A percentile compares a stretch with the other conserved stretches of the same genome.
Conservation (phyloP, 441 rosid species). For the Euphorbia celastroides region DNA sequence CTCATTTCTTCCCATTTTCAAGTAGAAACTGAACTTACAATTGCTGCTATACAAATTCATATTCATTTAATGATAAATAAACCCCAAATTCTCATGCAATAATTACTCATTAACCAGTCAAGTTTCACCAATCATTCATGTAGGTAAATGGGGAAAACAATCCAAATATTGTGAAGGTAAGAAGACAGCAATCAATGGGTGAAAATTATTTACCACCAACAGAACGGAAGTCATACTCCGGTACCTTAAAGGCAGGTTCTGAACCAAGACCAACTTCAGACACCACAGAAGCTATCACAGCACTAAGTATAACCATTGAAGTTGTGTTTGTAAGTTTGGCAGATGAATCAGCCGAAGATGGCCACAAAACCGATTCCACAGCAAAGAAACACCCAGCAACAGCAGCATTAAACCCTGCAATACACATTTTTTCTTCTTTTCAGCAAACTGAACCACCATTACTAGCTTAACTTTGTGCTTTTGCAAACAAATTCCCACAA, state of each 20-base stretch:
- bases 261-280: conserved; percentile 90
- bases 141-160: not conserved
- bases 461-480: not conserved
- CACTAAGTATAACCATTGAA: conserved; percentile 87
- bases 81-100: not conserved
- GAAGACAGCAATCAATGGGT: not conserved
- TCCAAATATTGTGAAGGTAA: not conserved
- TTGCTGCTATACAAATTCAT: not conserved
- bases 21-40: too few species aligned
- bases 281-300: conserved; percentile 82
- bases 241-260: conserved; percentile 88
- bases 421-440: not conserved
- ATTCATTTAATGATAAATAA: not conserved
- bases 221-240: conserved; percentile 87
- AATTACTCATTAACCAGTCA: not conserved
- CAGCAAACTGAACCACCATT: not conserved
- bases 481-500: not conserved
- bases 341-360: conserved; percentile 51
- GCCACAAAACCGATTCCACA: conserved; percentile 91
- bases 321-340: conserved; percentile 68
- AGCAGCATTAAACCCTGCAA: conserved; percentile 88
- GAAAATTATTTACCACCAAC: conserved; percentile 51
- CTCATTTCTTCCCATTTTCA: too few species aligned
- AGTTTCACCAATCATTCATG: not conserved
- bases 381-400: conserved; percentile 96